These are phyloP conservation scores for Stemphylium beticola DNA, from an alignment of 2,329 filamentous ascomycete genomes.

Conservation along the genomic window DNA sequence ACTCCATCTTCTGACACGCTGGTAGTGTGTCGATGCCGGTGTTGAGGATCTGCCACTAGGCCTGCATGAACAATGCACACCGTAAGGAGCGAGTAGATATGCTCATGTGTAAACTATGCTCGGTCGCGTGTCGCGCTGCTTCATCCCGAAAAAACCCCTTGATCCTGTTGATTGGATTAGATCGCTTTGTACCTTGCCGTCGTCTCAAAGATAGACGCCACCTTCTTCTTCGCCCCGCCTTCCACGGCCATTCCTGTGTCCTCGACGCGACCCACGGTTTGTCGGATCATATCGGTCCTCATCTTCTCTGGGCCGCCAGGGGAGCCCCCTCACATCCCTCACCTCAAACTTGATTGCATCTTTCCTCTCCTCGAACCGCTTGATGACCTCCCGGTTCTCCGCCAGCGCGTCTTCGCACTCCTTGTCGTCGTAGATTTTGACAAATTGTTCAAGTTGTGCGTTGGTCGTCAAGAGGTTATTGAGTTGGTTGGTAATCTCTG, in stretches of 20 bases:
- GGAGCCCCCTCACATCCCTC: constrained; percentile 62
- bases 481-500: constrained; percentile 77
- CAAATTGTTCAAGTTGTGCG: constrained; percentile 71
- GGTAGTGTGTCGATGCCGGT: too few species aligned
- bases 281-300: constrained; percentile 1
- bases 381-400: constrained; percentile 74
- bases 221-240: background rate
- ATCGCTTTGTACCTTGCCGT: background rate
- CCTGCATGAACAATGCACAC: too few species aligned
- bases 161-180: too few species aligned
- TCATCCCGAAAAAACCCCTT: background rate
- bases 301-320: constrained; percentile 53
- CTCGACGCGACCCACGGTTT: background rate
- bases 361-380: constrained; percentile 70
- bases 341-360: constrained; percentile 69
- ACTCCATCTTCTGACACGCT: too few species aligned
- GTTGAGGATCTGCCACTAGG: too few species aligned
- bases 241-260: background rate
- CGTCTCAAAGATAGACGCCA: constrained; percentile 8
- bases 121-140: too few species aligned
- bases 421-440: constrained; percentile 60
- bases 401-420: constrained; percentile 76
- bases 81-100: too few species aligned
- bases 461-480: constrained; percentile 77
- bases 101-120: background rate